These are phyloP conservation scores for Letharia columbiana DNA, from an alignment of 495 filamentous ascomycete species.

Conservation along the genomic window DNA sequence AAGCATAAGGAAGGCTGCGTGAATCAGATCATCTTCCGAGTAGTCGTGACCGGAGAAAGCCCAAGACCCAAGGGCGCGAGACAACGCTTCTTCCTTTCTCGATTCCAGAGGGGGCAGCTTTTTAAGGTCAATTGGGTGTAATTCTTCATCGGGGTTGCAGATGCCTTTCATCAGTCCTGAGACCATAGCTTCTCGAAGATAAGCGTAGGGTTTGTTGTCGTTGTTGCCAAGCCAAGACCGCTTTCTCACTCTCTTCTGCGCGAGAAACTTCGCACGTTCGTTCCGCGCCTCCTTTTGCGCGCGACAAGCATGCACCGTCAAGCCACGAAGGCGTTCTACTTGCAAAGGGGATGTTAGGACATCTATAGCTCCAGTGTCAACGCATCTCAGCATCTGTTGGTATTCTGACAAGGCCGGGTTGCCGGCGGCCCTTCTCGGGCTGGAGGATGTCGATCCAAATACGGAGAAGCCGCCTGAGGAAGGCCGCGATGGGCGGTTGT, in stretches of 20 bases:
- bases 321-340: constrained; percentile 55
- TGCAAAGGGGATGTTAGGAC: constrained; percentile 71
- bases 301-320: constrained; percentile 76
- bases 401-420: constrained; percentile 34
- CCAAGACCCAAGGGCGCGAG: constrained; percentile 69
- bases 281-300: constrained; percentile 60
- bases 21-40: constrained; percentile 77
- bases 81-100: constrained; percentile 57
- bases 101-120: constrained; percentile 20
- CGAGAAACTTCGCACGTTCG: constrained; percentile 58
- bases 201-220: constrained; percentile 79
- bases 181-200: constrained; percentile 81
- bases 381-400: constrained; percentile 51
- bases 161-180: constrained; percentile 87
- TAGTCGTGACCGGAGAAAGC: constrained; percentile 82
- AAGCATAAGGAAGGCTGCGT: constrained; percentile 72
- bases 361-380: constrained; percentile 81
- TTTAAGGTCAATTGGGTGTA: constrained; percentile 42
- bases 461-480: constrained; percentile 22
- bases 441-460: constrained; percentile 17
- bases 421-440: constrained; percentile 36
- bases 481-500: constrained; percentile 23
- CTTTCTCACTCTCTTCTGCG: constrained; percentile 62
- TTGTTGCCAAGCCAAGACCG: constrained; percentile 89
- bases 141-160: constrained; percentile 61